A percentile compares a stretch with the other conserved stretches of the same genome.
Evolutionary conservation across 768 basidiomycete species (phyloP).

Genomic region (Lactifluus rugatus): DNA sequence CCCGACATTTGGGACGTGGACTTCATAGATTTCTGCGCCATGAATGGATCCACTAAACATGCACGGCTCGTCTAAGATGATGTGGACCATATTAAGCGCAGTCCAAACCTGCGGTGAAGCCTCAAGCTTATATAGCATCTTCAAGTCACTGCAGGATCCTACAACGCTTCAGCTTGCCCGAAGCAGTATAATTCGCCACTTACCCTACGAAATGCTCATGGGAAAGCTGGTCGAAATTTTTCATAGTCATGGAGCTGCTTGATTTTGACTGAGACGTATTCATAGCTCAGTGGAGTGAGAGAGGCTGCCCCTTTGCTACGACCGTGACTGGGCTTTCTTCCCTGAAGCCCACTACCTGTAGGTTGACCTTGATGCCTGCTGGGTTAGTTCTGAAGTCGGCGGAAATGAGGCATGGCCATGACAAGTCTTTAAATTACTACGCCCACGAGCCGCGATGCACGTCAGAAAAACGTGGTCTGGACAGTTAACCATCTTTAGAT

Average conservation of each 20-base stretch:
- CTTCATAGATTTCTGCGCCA: background rate
- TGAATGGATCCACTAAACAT: background rate
- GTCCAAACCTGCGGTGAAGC: background rate
- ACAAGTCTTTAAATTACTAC: background rate
- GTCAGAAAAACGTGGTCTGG: background rate
- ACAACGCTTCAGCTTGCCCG: background rate
- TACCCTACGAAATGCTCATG: background rate
- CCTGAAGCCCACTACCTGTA: background rate
- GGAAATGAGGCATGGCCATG: background rate
- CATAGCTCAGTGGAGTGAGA: background rate
- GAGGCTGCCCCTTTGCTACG: background rate
- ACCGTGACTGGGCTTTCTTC: background rate
- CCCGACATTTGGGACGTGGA: background rate
- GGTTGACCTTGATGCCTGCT: background rate
- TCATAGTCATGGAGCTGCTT: background rate
- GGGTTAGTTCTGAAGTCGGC: background rate
- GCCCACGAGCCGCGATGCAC: background rate
- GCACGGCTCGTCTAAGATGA: background rate
- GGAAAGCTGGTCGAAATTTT: background rate
- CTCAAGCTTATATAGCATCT: background rate
- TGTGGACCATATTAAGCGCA: background rate
- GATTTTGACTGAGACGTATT: background rate
- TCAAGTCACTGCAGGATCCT: background rate
- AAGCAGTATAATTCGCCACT: conserved; percentile 1
- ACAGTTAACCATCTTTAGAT: background rate